Conservation (phyloP, 2,329 filamentous ascomycete species). For the Trichoderma lentiforme region DNA sequence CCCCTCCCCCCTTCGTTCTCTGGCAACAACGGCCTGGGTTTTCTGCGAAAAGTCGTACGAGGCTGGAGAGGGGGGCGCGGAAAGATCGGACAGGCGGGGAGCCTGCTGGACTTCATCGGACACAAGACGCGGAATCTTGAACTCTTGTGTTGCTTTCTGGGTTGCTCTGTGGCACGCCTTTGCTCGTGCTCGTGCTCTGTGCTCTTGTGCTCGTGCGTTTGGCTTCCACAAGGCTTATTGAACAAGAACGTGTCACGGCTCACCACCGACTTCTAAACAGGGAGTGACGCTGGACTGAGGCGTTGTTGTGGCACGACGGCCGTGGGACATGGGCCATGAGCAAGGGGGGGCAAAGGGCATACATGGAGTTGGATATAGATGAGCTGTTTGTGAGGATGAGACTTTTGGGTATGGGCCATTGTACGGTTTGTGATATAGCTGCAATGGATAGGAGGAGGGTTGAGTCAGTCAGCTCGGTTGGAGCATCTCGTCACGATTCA, state of each 20-base stretch:
- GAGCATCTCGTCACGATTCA: not conserved
- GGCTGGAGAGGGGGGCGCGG: constrained; percentile 9
- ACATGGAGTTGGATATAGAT: not conserved
- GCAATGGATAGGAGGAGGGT: not conserved
- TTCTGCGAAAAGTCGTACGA: not conserved
- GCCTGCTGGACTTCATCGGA: constrained; percentile 20
- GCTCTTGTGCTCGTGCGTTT: not conserved
- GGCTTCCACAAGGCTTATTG: not conserved
- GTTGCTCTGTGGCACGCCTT: not conserved
- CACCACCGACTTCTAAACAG: not conserved
- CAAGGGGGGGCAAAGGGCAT: not conserved
- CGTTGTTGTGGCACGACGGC: not conserved
- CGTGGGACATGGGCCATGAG: not conserved
- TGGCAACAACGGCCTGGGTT: not conserved
- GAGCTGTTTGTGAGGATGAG: not conserved
- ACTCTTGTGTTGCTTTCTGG: constrained; percentile 10
- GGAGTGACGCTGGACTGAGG: not conserved
- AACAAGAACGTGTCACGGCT: constrained; percentile 9
- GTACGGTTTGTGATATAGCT: not conserved
- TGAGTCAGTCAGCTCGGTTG: not conserved
- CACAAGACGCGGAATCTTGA: constrained; percentile 18
- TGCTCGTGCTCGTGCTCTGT: not conserved
- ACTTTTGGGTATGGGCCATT: not conserved
- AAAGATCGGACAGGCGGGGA: constrained; percentile 18
- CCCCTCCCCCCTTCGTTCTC: not conserved